phyloP scores from a whole-genome alignment of 2,329 filamentous ascomycete genomes.

The Didymella glomerata region DNA sequence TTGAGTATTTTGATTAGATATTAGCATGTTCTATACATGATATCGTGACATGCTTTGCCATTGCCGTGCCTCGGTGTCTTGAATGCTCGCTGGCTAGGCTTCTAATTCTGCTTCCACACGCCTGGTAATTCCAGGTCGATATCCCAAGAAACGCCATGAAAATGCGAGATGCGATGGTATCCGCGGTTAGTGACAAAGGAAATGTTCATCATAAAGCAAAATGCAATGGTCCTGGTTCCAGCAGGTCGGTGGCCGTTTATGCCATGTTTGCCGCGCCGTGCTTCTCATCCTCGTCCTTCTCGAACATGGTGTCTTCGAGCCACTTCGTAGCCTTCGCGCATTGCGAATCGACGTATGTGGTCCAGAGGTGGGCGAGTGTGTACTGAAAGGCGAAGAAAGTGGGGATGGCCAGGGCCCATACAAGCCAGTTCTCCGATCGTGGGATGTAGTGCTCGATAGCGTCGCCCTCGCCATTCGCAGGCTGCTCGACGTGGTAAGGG shows the following conservation, averaged over 20 bases:
- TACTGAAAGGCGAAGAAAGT: constrained; percentile 60
- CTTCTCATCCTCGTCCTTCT: constrained; percentile 53
- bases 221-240: constrained; percentile 14
- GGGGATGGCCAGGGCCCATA: constrained; percentile 56
- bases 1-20: constrained; percentile 11
- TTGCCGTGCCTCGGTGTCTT: not conserved
- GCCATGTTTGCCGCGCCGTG: constrained; percentile 38
- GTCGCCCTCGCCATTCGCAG: constrained; percentile 51
- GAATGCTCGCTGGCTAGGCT: constrained; percentile 1
- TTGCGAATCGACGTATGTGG: constrained; percentile 60
- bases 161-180: constrained; percentile 23
- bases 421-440: constrained; percentile 49
- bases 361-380: constrained; percentile 60
- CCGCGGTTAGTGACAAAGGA: constrained; percentile 20
- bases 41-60: constrained; percentile 10
- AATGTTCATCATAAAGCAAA: constrained; percentile 18
- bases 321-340: constrained; percentile 60
- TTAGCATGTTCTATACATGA: constrained; percentile 15
- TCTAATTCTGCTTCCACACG: constrained; percentile 5
- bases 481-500: constrained; percentile 52
- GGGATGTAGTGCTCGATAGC: constrained; percentile 55
- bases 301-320: constrained; percentile 60
- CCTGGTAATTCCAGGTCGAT: constrained; percentile 13
- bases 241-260: constrained; percentile 22
- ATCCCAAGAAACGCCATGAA: constrained; percentile 13